These are phyloP conservation scores for Oryza meyeriana DNA, from an alignment of 176 grass and related monocot species.

Conservation along the genomic window DNA sequence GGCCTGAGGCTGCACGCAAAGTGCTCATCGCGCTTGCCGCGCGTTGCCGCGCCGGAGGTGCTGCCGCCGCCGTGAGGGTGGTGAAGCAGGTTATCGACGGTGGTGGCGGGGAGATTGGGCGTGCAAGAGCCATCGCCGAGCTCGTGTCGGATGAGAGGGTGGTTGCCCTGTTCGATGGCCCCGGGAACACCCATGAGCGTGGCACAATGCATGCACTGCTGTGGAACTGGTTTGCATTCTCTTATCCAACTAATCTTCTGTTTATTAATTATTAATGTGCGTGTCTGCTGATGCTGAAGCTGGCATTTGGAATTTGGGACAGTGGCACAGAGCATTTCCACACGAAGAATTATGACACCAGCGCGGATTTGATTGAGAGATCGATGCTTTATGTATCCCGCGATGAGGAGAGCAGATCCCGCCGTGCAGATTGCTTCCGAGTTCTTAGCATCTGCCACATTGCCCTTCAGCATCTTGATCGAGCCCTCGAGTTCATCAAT, in stretches of 20 bases:
- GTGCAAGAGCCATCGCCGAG: slow-evolving; percentile 60
- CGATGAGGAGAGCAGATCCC: slow-evolving; percentile 68
- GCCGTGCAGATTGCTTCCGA: slow-evolving; percentile 76
- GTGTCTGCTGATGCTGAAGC: not conserved
- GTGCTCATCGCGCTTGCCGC: slow-evolving; percentile 57
- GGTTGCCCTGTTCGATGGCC: slow-evolving; percentile 56
- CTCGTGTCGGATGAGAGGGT: slow-evolving; percentile 82
- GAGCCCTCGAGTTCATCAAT: slow-evolving; percentile 80
- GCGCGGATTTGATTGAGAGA: slow-evolving; percentile 79
- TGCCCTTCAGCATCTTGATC: slow-evolving; percentile 59
- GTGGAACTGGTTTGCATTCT: slow-evolving; percentile 71
- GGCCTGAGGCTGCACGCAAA: slow-evolving; percentile 50
- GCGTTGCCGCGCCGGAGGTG: slow-evolving; percentile 51
- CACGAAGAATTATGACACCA: slow-evolving; percentile 57
- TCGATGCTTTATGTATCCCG: slow-evolving; percentile 85
- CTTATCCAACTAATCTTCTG: slow-evolving; percentile 11
- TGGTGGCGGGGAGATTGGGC: slow-evolving; percentile 28
- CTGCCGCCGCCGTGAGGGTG: slow-evolving; percentile 62
- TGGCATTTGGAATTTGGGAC: slow-evolving; percentile 35
- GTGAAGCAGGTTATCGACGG: slow-evolving; percentile 58
- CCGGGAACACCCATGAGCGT: slow-evolving; percentile 51
- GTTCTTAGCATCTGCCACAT: slow-evolving; percentile 80
- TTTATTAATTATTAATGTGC: slow-evolving; percentile 10
- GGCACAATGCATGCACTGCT: slow-evolving; percentile 78
- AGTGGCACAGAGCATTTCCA: slow-evolving; percentile 82